These are phyloP conservation scores for Hanseniaspora lindneri DNA, from an alignment of 805 yeast genomes.

Conservation along the genomic window DNA sequence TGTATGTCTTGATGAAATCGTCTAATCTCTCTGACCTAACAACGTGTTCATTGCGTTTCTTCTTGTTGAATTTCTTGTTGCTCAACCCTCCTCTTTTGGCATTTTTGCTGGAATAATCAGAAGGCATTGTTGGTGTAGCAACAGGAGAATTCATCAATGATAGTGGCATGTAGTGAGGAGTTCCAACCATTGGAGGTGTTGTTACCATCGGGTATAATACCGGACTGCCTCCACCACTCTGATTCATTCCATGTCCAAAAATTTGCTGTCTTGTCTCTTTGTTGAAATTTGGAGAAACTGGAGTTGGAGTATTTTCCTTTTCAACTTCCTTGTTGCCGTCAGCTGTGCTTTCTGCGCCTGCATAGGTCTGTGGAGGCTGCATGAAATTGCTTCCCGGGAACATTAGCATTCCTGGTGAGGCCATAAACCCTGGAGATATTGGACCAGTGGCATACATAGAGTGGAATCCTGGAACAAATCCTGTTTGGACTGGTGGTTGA, in stretches of 20 bases:
- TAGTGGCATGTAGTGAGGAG: conserved; percentile 4
- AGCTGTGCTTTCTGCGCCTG: neutral
- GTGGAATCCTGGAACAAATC: neutral
- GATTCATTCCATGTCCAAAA: neutral
- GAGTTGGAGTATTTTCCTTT: neutral
- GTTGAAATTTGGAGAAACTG: neutral
- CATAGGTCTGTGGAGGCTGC: neutral
- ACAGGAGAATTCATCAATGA: conserved; percentile 13
- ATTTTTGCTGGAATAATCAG: conserved; percentile 11
- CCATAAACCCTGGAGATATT: conserved; percentile 10
- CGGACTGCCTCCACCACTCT: neutral
- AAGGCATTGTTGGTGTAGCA: conserved; percentile 1
- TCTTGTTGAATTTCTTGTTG: conserved; percentile 19
- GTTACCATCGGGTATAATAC: conserved; percentile 5
- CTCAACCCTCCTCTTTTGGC: conserved; percentile 3
- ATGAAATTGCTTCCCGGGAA: neutral
- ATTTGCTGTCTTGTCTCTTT: neutral
- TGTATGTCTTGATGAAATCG: conserved; percentile 59
- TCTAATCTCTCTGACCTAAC: conserved; percentile 71
- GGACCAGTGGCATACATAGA: neutral
- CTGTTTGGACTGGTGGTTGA: neutral
- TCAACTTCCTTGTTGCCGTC: neutral
- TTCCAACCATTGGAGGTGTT: conserved; percentile 8
- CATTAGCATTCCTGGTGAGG: conserved; percentile 5
- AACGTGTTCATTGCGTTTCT: conserved; percentile 34